Evolutionary conservation across 1,284 basidiomycete species (phyloP).

Genomic region (Tetrapyrgos nigripes): DNA sequence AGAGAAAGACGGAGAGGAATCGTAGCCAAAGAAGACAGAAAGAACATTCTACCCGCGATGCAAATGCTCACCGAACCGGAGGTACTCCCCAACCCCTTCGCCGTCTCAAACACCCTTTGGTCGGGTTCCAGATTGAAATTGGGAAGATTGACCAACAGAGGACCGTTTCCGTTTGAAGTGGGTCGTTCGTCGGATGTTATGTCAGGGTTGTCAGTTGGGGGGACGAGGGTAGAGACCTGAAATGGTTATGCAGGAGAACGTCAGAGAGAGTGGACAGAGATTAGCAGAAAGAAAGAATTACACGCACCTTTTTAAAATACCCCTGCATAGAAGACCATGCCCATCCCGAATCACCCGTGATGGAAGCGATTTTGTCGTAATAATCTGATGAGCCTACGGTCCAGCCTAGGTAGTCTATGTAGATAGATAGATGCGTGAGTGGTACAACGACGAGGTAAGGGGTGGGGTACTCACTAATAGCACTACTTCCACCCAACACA

Average conservation of each 20-base stretch:
- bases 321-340: constrained; percentile 32
- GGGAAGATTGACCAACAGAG: constrained; percentile 18
- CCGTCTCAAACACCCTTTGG: constrained; percentile 22
- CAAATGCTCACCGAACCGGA: too few species aligned
- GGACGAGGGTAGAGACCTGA: constrained; percentile 7
- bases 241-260: constrained; percentile 10
- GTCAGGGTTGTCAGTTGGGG: constrained; percentile 12
- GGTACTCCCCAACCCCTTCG: constrained; percentile 18
- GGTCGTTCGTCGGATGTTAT: constrained; percentile 17
- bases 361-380: constrained; percentile 29
- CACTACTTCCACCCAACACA: constrained; percentile 44
- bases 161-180: constrained; percentile 10
- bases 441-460: too few species aligned
- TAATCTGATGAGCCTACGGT: constrained; percentile 18
- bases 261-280: background rate
- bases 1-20: too few species aligned
- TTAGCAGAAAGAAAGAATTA: background rate
- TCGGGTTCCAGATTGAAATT: constrained; percentile 22
- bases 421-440: background rate
- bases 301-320: constrained; percentile 39
- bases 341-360: constrained; percentile 34
- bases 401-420: background rate
- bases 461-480: constrained; percentile 38
- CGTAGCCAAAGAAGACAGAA: too few species aligned
- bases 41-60: too few species aligned